These are phyloP conservation scores for Candida dendrica DNA, from an alignment of 805 yeast species.

Conservation along the genomic window DNA sequence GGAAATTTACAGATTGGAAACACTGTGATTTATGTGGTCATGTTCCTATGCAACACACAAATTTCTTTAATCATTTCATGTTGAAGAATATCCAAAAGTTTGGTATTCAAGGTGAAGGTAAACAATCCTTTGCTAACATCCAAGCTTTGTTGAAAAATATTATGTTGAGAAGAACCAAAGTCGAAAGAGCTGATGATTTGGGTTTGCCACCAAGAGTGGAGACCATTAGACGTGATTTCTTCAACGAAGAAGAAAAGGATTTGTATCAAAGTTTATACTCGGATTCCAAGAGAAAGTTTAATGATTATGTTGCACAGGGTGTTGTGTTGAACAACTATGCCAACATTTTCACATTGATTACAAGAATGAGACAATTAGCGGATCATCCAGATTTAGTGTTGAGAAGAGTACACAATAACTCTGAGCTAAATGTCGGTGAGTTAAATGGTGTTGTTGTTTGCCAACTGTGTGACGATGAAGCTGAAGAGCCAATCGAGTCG, in stretches of 20 bases:
- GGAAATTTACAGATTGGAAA: constrained; percentile 81
- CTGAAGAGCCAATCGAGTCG: constrained; percentile 94
- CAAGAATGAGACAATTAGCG: constrained; percentile 96
- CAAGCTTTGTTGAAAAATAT: constrained; percentile 68
- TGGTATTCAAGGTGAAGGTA: constrained; percentile 79
- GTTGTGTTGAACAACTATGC: constrained; percentile 96
- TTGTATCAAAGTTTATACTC: constrained; percentile 81
- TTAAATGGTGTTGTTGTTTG: constrained; percentile 58
- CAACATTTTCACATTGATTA: constrained; percentile 89
- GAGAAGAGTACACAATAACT: constrained; percentile 46
- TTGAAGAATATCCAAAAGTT: constrained; percentile 85
- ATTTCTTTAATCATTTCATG: constrained; percentile 93
- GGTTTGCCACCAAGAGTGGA: constrained; percentile 96
- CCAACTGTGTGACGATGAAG: constrained; percentile 94
- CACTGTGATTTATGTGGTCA: constrained; percentile 86
- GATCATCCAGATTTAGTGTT: constrained; percentile 96
- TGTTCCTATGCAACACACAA: constrained; percentile 90
- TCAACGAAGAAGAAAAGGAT: constrained; percentile 94
- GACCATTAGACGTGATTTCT: constrained; percentile 76
- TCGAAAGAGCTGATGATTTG: constrained; percentile 94
- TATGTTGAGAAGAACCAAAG: constrained; percentile 90
- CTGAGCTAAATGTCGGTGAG: constrained; percentile 24
- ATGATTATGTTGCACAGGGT: constrained; percentile 91
- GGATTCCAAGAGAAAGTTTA: constrained; percentile 80
- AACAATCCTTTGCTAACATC: constrained; percentile 67